Conservation (phyloP, 257 asterid genomes). For the Salvia splendens region DNA sequence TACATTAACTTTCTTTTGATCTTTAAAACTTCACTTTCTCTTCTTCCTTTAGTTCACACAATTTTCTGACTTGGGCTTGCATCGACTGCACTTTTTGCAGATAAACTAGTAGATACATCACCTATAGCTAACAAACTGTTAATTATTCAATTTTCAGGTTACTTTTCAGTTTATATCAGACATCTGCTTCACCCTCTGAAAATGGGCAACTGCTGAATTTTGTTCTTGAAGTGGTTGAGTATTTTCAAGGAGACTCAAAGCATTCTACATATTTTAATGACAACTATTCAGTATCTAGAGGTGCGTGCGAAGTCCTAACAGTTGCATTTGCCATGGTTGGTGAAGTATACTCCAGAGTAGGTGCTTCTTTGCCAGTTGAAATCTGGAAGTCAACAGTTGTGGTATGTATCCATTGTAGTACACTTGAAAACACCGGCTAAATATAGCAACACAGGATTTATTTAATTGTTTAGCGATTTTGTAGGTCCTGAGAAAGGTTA, state of each 20-base stretch:
- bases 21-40: not conserved
- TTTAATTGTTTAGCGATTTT: constrained; percentile 27
- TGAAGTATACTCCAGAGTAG: constrained; percentile 66
- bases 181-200: constrained; percentile 53
- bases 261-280: constrained; percentile 44
- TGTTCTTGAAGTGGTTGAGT: constrained; percentile 63
- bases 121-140: constrained; percentile 23
- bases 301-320: constrained; percentile 54
- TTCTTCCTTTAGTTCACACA: constrained; percentile 17
- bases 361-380: constrained; percentile 62
- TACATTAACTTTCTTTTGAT: not conserved
- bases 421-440: constrained; percentile 29
- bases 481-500: constrained; percentile 69
- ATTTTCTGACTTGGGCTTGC: constrained; percentile 14
- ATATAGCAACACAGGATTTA: constrained; percentile 30
- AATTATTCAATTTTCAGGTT: constrained; percentile 47
- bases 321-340: constrained; percentile 68
- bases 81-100: constrained; percentile 10
- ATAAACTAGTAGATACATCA: constrained; percentile 14
- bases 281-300: constrained; percentile 37
- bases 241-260: constrained; percentile 47
- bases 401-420: constrained; percentile 46
- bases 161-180: constrained; percentile 57
- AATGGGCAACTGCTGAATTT: constrained; percentile 55
- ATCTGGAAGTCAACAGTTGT: constrained; percentile 76